Base-by-base conservation (phyloP, 23 red algal genomes). In the Gracilariopsis chorda region DNA sequence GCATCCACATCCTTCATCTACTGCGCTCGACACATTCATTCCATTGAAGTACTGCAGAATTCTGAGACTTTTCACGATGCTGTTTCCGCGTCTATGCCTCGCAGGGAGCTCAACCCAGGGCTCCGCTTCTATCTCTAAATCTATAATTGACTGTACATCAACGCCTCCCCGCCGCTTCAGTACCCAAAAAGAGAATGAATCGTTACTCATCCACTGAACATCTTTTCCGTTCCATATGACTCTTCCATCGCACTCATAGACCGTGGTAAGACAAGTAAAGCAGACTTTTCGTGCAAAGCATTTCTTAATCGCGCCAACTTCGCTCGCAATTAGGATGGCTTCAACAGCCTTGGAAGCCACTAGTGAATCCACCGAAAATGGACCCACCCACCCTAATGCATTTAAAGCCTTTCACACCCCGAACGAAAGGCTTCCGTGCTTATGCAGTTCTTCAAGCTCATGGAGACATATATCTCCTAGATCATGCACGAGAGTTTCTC, bases 1-100 rank as follows among this genome's bases (percentile, higher is more conserved):
- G 68, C 85, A 89, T n/a, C 85, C 85, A 43, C 68, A 77, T 45
- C 59, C 85, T 48, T 89, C 85, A 29, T 52, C 40, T 39, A 89
- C 10, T 0, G 85, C 85, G 27, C 41, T 78, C 21, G 85, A 60
- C 11, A 89, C 48, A 77, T 89, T 19, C 85, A 89, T 89, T 61
- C 68, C 85, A 2, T 11, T 63, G 51, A 89, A 89, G 70, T 72
- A 89, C 65, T 73, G 28, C n/a, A 35, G 85, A 28, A 89, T 39
- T 34, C 85, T 42, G 57, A 72, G 70, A 56, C 29, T 58, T 42
- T 89, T 52, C 17, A 89, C 65, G 30, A 34, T 19, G 36, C 43
- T 78, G 19, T 58, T 55, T n/a, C n/a, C n/a, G 19, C 42, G 45
- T 12, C 69, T 52, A 27, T 77, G 48, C 35, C 13, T 73, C 17